These are phyloP conservation scores for Trichophyton simii DNA, from an alignment of 2,329 filamentous ascomycete species.

Conservation along the genomic window DNA sequence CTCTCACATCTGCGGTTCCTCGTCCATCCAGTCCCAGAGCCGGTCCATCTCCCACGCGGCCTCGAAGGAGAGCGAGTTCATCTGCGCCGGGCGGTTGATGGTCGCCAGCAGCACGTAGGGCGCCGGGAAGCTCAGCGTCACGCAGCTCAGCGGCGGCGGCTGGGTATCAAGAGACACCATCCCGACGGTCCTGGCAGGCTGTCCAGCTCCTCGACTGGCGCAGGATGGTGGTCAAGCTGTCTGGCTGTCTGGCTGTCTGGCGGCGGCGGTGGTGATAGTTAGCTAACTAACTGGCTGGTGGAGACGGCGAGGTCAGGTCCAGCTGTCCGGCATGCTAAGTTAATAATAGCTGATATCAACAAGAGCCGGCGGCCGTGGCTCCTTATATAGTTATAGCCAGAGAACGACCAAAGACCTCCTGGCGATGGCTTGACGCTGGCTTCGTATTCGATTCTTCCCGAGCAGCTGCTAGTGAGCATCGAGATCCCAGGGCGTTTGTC, in stretches of 20 bases:
- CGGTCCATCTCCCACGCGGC: slow-evolving; percentile 28
- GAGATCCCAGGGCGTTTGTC: too few species aligned
- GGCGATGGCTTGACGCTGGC: neutral
- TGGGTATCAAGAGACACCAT: slow-evolving; percentile 6
- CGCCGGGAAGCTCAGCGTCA: slow-evolving; percentile 24
- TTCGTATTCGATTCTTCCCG: neutral
- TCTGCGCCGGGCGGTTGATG: slow-evolving; percentile 28
- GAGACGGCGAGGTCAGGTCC: neutral
- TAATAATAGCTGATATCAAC: neutral
- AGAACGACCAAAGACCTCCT: neutral
- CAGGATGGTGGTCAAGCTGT: too few species aligned
- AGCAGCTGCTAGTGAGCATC: too few species aligned
- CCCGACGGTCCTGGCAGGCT: slow-evolving; percentile 1
- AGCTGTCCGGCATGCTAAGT: neutral
- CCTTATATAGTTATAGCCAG: neutral
- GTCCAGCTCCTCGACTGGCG: too few species aligned
- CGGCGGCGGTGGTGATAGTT: too few species aligned
- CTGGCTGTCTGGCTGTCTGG: too few species aligned
- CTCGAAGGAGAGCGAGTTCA: slow-evolving; percentile 29
- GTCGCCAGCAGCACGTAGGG: slow-evolving; percentile 35
- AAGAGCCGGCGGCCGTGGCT: neutral
- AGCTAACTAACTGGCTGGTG: too few species aligned
- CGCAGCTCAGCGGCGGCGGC: slow-evolving; percentile 10
- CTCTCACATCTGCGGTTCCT: slow-evolving; percentile 26
- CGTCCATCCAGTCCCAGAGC: slow-evolving; percentile 32